Evolutionary conservation across 495 filamentous ascomycete species (phyloP).

Genomic region (Niebla homalea): DNA sequence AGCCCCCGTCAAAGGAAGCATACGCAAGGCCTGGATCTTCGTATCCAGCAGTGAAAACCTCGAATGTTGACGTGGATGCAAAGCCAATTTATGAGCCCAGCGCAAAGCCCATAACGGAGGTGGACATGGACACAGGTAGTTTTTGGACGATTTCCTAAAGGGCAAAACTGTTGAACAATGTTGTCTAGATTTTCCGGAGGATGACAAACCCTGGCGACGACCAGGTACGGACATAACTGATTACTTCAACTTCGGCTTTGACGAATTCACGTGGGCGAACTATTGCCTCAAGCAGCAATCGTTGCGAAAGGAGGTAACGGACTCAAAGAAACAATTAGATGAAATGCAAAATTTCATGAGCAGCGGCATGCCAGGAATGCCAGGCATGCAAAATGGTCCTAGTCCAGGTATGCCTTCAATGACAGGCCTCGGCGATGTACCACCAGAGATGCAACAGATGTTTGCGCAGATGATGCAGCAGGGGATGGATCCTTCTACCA

Average conservation of each 20-base stretch:
- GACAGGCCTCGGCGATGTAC: conserved; percentile 58
- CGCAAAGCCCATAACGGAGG: conserved; percentile 68
- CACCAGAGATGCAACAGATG: conserved; percentile 71
- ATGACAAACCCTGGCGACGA: conserved; percentile 89
- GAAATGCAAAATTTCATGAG: conserved; percentile 74
- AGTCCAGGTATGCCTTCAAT: conserved; percentile 45
- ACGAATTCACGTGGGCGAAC: conserved; percentile 96
- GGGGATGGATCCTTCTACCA: conserved; percentile 69
- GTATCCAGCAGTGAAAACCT: conserved; percentile 56
- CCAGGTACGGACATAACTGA: conserved; percentile 92
- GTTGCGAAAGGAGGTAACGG: conserved; percentile 55
- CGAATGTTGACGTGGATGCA: conserved; percentile 71
- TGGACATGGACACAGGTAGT: conserved; percentile 62
- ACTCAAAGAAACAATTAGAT: conserved; percentile 75
- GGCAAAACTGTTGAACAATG: neutral
- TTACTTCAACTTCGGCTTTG: conserved; percentile 99
- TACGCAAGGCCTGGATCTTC: conserved; percentile 39
- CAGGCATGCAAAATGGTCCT: conserved; percentile 26
- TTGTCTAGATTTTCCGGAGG: conserved; percentile 53
- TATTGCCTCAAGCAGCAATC: conserved; percentile 83
- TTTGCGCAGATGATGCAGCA: conserved; percentile 67
- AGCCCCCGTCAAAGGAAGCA: conserved; percentile 28
- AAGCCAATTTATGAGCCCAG: conserved; percentile 62
- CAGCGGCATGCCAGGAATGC: conserved; percentile 49
- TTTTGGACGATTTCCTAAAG: neutral